A percentile compares a stretch with the other conserved stretches of the same genome.
phyloP scores from a whole-genome alignment of 169 alveolate species.

The Amoebophrya sp. region DNA sequence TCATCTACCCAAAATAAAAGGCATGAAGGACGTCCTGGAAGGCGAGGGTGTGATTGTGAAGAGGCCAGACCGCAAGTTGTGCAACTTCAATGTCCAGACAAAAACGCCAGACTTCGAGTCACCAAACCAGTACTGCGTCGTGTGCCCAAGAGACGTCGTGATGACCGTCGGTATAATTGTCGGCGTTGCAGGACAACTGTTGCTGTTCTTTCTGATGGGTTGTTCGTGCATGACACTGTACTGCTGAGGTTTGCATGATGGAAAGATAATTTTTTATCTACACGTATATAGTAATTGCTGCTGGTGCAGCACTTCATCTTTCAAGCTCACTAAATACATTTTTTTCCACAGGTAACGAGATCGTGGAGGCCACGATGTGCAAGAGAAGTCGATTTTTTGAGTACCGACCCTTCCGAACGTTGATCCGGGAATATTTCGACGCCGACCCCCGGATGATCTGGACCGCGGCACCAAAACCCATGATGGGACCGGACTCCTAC shows the following conservation, averaged over 20 bases:
- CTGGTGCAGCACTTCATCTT: neutral
- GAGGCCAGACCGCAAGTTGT: constrained; percentile 17
- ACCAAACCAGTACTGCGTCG: constrained; percentile 38
- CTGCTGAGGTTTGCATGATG: too few relatives aligned
- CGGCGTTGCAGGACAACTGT: too few relatives aligned
- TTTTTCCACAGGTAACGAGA: constrained; percentile 23
- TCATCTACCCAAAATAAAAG: neutral
- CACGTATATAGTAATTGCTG: too few relatives aligned
- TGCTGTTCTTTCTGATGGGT: neutral
- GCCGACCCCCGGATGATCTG: constrained; percentile 31
- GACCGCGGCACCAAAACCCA: constrained; percentile 33
- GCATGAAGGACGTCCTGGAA: neutral
- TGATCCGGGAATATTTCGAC: constrained; percentile 33
- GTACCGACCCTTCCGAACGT: constrained; percentile 30
- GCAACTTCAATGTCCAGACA: constrained; percentile 31
- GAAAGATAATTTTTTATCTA: too few relatives aligned
- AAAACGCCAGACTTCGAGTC: constrained; percentile 37
- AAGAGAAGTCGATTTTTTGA: constrained; percentile 34
- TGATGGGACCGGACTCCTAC: constrained; percentile 29
- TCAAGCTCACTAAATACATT: neutral
- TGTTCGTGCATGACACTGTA: too few relatives aligned
- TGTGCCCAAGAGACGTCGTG: constrained; percentile 35
- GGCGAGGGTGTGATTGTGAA: constrained; percentile 32
- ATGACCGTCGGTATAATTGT: neutral
- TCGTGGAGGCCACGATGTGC: constrained; percentile 37